Conservation (phyloP, 2,329 filamentous ascomycete species). For the Penicillium corylophilum region DNA sequence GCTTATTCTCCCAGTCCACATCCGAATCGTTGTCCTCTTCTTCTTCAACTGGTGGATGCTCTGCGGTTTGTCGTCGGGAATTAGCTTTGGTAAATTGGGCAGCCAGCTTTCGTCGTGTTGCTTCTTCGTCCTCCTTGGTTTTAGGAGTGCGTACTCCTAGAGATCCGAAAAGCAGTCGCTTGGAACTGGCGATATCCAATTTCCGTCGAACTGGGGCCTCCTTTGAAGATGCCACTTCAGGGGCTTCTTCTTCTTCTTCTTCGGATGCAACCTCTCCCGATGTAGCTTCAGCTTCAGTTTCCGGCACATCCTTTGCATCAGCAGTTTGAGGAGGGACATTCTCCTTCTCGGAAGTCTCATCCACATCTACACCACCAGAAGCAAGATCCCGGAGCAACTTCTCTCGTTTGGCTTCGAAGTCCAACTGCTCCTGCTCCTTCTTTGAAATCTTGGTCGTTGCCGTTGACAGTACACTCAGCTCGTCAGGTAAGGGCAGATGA, state of each 20-base stretch:
- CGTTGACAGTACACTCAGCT: slow-evolving; percentile 12
- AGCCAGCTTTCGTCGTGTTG: slow-evolving; percentile 60
- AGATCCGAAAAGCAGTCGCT: slow-evolving; percentile 69
- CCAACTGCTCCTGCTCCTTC: slow-evolving; percentile 34
- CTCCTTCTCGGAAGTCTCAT: slow-evolving; percentile 30
- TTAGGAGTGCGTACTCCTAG: slow-evolving; percentile 69
- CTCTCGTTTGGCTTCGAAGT: slow-evolving; percentile 53
- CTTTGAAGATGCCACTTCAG: slow-evolving; percentile 18
- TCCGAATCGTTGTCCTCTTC: slow-evolving; percentile 47
- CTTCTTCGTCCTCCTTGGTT: slow-evolving; percentile 66
- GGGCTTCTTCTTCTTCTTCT: slow-evolving; percentile 10
- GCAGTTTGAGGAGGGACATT: slow-evolving; percentile 24
- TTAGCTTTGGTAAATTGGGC: slow-evolving; percentile 47
- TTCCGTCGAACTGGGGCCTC: slow-evolving; percentile 33
- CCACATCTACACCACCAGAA: slow-evolving; percentile 54
- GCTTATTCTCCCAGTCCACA: slow-evolving; percentile 70
- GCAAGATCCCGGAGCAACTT: slow-evolving; percentile 54
- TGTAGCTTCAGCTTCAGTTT: slow-evolving; percentile 6
- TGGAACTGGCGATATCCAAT: slow-evolving; percentile 61
- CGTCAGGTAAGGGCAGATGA: slow-evolving; percentile 14
- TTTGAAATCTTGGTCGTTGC: slow-evolving; percentile 22
- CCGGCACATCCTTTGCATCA: no score
- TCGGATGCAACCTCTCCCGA: slow-evolving; percentile 8
- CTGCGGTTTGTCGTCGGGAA: slow-evolving; percentile 25
- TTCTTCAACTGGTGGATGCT: slow-evolving; percentile 23